Evolutionary conservation across 495 filamentous ascomycete genomes (phyloP), one percentile per base, ranked within the genome.

Genomic region (Hypoxylon crocopeplum): DNA sequence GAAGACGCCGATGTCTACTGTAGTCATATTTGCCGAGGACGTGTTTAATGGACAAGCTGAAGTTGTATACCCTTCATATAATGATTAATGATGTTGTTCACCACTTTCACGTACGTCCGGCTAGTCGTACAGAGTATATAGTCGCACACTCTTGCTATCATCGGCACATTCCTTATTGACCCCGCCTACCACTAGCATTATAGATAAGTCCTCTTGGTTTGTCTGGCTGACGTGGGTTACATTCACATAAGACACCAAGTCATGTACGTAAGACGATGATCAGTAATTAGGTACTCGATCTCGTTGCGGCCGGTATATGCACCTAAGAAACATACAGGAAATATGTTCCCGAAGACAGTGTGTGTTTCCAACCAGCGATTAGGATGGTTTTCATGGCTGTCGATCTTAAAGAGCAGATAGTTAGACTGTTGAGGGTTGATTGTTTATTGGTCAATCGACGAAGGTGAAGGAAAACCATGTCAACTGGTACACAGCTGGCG

Each of bases 1-100:
- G 54, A 72, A 72, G 50, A 72, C 61, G 3, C 69, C 64, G 38
- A 72, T 69, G 19, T 69, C 64, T 25, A 63, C 46, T 7, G 64
- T 36, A 16, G 58, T 25, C 57, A 62, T 60, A 7, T 42, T 52
- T 41, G 19, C 21, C 11, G 25, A 11, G 10, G 20, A 24, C 6
- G 11, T 17, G 12, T 12, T 16, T 27, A 30, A 19, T 27, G 1
- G 7, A 27, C 16, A 30, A 17, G 13, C 5, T 5, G 27, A 37
- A 37, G 30, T 10, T 41, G 25, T 41, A 15, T 36, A 36, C 21
- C 51, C 30, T 41, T 24, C 32, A 13, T 13, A 10, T 11, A 13
- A 34, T n/a, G n/a, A n/a, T n/a, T n/a, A n/a, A n/a, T n/a, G n/a
- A n/a, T n/a, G n/a, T n/a, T n/a, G n/a, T n/a, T n/a, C n/a, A n/a